These are phyloP conservation scores for Podaxis mareebaensis DNA, from an alignment of 768 basidiomycete species.

Conservation along the genomic window DNA sequence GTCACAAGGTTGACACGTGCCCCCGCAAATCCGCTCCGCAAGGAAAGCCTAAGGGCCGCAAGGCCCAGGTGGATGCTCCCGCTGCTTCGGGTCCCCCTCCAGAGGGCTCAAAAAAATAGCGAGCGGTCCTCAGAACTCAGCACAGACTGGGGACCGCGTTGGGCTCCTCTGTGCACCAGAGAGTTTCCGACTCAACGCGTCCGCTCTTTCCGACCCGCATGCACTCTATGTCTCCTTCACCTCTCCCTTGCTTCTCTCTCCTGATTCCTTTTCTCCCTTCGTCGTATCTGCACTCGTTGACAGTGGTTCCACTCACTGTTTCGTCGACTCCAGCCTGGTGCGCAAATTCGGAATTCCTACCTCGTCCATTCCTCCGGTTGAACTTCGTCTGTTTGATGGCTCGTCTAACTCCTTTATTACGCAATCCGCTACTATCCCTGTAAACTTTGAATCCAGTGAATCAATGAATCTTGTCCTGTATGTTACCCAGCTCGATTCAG, in stretches of 20 bases:
- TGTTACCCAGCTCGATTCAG: too few relatives aligned
- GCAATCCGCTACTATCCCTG: background rate
- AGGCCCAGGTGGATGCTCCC: too few relatives aligned
- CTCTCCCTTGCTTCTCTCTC: background rate
- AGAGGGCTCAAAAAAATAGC: too few relatives aligned
- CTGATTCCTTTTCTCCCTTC: background rate
- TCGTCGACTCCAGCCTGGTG: background rate
- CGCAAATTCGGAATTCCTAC: background rate
- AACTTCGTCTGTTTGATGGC: slow-evolving; percentile 11
- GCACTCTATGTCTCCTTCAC: background rate
- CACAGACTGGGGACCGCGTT: background rate
- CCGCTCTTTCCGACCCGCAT: too few relatives aligned
- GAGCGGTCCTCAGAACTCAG: background rate
- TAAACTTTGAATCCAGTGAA: too few relatives aligned
- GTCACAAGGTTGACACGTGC: too few relatives aligned
- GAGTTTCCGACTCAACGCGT: too few relatives aligned
- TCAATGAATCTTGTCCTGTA: too few relatives aligned
- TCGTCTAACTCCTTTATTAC: background rate
- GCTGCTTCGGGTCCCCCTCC: too few relatives aligned
- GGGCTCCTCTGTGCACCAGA: too few relatives aligned
- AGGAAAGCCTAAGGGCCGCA: too few relatives aligned
- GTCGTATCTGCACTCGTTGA: background rate
- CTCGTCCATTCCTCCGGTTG: background rate
- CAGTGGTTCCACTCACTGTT: background rate
- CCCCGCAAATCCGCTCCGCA: too few relatives aligned